These are phyloP conservation scores for Microsporum canis DNA, from an alignment of 2,329 filamentous ascomycete genomes.

Conservation along the genomic window DNA sequence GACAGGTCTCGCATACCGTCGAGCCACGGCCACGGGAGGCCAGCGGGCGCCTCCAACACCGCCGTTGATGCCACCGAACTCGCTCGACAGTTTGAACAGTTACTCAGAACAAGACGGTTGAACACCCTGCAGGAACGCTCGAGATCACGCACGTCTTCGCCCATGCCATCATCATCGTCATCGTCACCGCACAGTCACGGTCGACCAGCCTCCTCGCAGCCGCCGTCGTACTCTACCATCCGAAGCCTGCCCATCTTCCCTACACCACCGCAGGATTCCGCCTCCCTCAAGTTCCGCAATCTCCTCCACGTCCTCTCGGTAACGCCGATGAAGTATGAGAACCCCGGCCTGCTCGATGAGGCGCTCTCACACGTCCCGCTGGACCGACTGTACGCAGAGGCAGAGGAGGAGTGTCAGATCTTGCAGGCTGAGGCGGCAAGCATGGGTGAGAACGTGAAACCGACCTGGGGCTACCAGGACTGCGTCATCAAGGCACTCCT, in stretches of 20 bases:
- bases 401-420: slow-evolving; percentile 85
- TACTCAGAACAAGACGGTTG: slow-evolving; percentile 76
- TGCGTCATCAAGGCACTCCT: slow-evolving; percentile 83
- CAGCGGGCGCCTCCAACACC: not conserved
- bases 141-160: slow-evolving; percentile 46
- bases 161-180: slow-evolving; percentile 8
- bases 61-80: slow-evolving; percentile 67
- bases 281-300: slow-evolving; percentile 65
- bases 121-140: slow-evolving; percentile 64
- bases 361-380: slow-evolving; percentile 76
- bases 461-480: slow-evolving; percentile 95
- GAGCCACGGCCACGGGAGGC: slow-evolving; percentile 8
- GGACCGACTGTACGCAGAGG: slow-evolving; percentile 83
- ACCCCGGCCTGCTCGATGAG: slow-evolving; percentile 86
- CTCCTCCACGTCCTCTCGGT: slow-evolving; percentile 74
- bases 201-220: slow-evolving; percentile 33
- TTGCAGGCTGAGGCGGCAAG: slow-evolving; percentile 79
- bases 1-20: not conserved
- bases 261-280: slow-evolving; percentile 59
- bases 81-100: slow-evolving; percentile 71
- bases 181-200: slow-evolving; percentile 21
- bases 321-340: slow-evolving; percentile 90
- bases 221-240: slow-evolving; percentile 51
- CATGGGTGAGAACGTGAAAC: slow-evolving; percentile 64
- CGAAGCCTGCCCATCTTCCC: slow-evolving; percentile 60